Conservation (phyloP, 352 stramenopile genomes). For the Phytophthora sansomeana region DNA sequence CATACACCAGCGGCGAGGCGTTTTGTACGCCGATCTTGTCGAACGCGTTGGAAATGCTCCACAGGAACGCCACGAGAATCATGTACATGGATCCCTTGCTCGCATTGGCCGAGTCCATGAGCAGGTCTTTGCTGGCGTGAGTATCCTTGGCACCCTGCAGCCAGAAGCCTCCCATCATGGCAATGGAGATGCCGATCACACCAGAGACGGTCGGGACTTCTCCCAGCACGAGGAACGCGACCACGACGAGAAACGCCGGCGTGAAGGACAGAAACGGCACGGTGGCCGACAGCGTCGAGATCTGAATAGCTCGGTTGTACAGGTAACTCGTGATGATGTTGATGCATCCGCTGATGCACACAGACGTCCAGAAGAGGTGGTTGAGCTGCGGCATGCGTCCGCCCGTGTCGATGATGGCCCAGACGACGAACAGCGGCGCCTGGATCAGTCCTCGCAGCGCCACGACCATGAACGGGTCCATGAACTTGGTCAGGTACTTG, state of each 20-base stretch:
- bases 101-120: constrained; percentile 58
- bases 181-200: constrained; percentile 71
- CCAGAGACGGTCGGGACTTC: constrained; percentile 75
- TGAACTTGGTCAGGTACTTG: constrained; percentile 87
- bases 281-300: constrained; percentile 80
- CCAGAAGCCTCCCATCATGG: constrained; percentile 79
- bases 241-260: constrained; percentile 75
- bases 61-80: constrained; percentile 83
- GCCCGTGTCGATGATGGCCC: constrained; percentile 65
- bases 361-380: constrained; percentile 83
- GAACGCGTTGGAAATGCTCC: constrained; percentile 86
- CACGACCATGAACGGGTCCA: constrained; percentile 85
- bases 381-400: constrained; percentile 70
- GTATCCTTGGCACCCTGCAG: constrained; percentile 66
- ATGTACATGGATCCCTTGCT: constrained; percentile 87
- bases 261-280: constrained; percentile 87
- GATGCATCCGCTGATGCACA: constrained; percentile 75
- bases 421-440: constrained; percentile 73
- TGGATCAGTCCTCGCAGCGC: constrained; percentile 74
- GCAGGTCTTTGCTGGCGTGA: constrained; percentile 52
- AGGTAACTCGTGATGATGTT: constrained; percentile 87
- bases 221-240: constrained; percentile 78
- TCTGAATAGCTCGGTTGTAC: constrained; percentile 87
- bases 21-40: constrained; percentile 89
- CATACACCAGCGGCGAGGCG: constrained; percentile 76